Base-by-base conservation (phyloP, 2,329 filamentous ascomycete genomes). In the Arthrobotrys sphaeroides region DNA sequence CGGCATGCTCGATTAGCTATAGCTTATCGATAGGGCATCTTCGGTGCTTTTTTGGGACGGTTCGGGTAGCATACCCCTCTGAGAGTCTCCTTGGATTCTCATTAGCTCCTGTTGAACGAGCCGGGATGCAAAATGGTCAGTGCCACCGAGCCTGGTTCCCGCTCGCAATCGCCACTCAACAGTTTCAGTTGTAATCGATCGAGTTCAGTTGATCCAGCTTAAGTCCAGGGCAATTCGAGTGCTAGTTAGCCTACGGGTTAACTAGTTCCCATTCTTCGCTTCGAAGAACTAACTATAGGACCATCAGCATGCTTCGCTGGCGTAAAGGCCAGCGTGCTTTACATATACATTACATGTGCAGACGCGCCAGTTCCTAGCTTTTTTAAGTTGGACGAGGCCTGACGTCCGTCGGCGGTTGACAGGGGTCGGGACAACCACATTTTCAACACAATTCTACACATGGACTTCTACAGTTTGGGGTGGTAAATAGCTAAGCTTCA, bases 21-120 rank as follows among this genome's bases (percentile, higher is more conserved):
- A 31, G 55, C 65, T 72, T 72, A 72, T 72, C 67, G 59, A 72
- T 72, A 72, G 55, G 38, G 36, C 65, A 60, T 55, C 51, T 16
- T 67, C 49, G 51, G 51, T 40, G 7, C 5, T 18, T 20, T 22
- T 43, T 22, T 43, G 40, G 33, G 5, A 47, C 45, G 43, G 43
- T 57, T 68, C 64, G 53, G 42, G 51, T 51, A 18, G 45, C 26
- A 51, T 51, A 12, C 26, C 26, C 28, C 47, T 31, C 47, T 53
- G 10, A 5, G 49, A 47, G 24, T 26, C 28, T 10, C 9, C 22
- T 60, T 43, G 55, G 36, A 31, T 42, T 18, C 55, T 60, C 10
- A 38, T 18, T 55, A 55, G 51, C 20, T 55, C 31, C 36, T 22
- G 31, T 38, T 55, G 51, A 55, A 55, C 4, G 28, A 9, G 51